phyloP scores from a whole-genome alignment of 768 basidiomycete species.

The Naematelia encephala region DNA sequence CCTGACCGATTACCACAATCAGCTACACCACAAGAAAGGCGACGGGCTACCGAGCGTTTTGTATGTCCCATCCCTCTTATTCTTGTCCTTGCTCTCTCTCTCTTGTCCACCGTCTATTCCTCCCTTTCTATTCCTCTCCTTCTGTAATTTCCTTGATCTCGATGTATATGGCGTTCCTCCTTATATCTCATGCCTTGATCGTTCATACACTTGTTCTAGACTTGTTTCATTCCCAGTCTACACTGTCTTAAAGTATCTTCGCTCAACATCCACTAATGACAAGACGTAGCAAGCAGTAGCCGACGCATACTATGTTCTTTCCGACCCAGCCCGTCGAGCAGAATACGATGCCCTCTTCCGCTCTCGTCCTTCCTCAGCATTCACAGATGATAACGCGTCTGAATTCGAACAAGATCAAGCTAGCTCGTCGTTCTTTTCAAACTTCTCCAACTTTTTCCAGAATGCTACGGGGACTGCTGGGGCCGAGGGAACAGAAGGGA shows the following conservation, averaged over 20 bases:
- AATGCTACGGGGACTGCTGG: constrained; percentile 49
- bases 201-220: neutral
- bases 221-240: no score
- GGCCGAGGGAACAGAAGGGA: constrained; percentile 26
- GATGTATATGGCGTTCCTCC: neutral
- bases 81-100: neutral
- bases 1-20: constrained; percentile 72
- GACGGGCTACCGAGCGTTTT: constrained; percentile 74
- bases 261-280: constrained; percentile 1
- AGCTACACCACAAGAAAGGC: constrained; percentile 67
- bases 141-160: neutral
- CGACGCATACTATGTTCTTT: constrained; percentile 91
- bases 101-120: neutral
- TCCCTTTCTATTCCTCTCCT: neutral
- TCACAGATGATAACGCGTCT: constrained; percentile 37
- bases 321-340: constrained; percentile 60
- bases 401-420: constrained; percentile 54
- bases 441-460: constrained; percentile 71
- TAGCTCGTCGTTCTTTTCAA: constrained; percentile 69
- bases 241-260: no score
- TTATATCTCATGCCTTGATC: neutral
- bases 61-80: constrained; percentile 7
- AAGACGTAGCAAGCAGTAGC: constrained; percentile 68
- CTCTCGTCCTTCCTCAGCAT: constrained; percentile 35
- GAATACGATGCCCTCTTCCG: constrained; percentile 52